Evolutionary conservation across 106 monocot species (phyloP).

Genomic region (Narthecium ossifragum): DNA sequence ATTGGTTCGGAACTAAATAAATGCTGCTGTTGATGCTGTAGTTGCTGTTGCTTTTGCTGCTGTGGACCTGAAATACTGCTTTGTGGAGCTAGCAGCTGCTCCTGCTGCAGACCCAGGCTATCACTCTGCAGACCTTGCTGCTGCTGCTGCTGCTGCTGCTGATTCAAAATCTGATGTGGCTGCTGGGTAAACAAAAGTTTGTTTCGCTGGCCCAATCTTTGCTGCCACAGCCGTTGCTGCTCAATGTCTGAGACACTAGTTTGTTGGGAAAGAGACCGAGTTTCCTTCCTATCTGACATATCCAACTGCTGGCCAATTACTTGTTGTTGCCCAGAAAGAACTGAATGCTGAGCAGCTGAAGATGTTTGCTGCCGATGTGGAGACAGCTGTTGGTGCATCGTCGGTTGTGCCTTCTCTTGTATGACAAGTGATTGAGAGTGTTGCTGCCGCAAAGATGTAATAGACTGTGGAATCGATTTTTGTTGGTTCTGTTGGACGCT

Average conservation of each 20-base stretch:
- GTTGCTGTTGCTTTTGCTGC: slow-evolving; percentile 11
- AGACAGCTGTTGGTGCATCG: slow-evolving; percentile 37
- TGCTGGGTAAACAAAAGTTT: slow-evolving; percentile 65
- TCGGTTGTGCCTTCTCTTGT: slow-evolving; percentile 45
- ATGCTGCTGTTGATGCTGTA: slow-evolving; percentile 33
- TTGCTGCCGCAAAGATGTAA: slow-evolving; percentile 39
- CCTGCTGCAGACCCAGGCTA: slow-evolving; percentile 11
- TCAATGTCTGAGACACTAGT: slow-evolving; percentile 43
- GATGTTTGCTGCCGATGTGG: slow-evolving; percentile 42
- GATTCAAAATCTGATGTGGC: slow-evolving; percentile 52
- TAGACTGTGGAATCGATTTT: slow-evolving; percentile 51
- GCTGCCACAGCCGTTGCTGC: slow-evolving; percentile 37
- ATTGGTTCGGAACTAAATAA: slow-evolving; percentile 30
- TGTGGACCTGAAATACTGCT: neutral
- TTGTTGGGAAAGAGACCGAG: slow-evolving; percentile 52
- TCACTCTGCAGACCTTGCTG: neutral
- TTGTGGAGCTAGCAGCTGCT: slow-evolving; percentile 31
- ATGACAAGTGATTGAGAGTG: slow-evolving; percentile 42
- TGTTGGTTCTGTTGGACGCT: slow-evolving; percentile 53
- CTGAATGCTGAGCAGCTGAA: slow-evolving; percentile 35
- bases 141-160: slow-evolving; percentile 57
- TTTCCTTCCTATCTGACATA: slow-evolving; percentile 41
- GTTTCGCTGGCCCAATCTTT: slow-evolving; percentile 53
- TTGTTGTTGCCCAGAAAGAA: slow-evolving; percentile 39
- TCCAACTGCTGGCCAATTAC: slow-evolving; percentile 44